These are phyloP conservation scores for Fraxinus cuspidata DNA, from an alignment of 257 asterid genomes.

Conservation along the genomic window DNA sequence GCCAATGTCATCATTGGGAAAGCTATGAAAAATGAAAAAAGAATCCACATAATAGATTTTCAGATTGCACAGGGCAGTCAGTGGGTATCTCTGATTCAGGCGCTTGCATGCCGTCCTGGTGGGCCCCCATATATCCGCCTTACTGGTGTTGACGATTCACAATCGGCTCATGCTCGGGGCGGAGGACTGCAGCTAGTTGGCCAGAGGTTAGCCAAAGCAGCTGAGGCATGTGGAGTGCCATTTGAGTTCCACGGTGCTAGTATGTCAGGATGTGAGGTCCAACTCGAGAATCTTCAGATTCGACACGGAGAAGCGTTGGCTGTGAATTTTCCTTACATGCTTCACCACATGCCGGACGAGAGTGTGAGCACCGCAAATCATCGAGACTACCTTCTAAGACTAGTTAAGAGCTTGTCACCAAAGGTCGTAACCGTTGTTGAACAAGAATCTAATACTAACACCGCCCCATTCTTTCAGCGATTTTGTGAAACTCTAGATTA, in stretches of 20 bases:
- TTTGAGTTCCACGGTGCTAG: slow-evolving; percentile 78
- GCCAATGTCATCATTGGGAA: slow-evolving; percentile 70
- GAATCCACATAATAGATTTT: slow-evolving; percentile 81
- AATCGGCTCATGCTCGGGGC: slow-evolving; percentile 79
- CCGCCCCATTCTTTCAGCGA: slow-evolving; percentile 63
- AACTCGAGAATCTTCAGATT: slow-evolving; percentile 48
- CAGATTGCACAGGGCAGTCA: slow-evolving; percentile 98
- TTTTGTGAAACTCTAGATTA: slow-evolving; percentile 74
- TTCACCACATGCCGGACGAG: slow-evolving; percentile 99
- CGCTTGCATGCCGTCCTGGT: slow-evolving; percentile 49
- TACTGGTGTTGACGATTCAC: slow-evolving; percentile 66
- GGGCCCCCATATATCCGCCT: slow-evolving; percentile 53
- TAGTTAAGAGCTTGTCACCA: slow-evolving; percentile 76
- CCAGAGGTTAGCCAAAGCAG: slow-evolving; percentile 58
- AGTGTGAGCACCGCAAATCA: slow-evolving; percentile 77
- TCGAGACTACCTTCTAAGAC: slow-evolving; percentile 70
- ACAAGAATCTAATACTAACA: slow-evolving; percentile 88
- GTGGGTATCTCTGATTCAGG: slow-evolving; percentile 65
- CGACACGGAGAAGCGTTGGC: slow-evolving; percentile 77
- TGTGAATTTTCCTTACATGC: slow-evolving; percentile 74
- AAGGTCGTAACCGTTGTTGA: slow-evolving; percentile 75
- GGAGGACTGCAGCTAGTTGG: slow-evolving; percentile 88
- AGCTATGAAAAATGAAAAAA: slow-evolving; percentile 68
- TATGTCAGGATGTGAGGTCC: slow-evolving; percentile 68
- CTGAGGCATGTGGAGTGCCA: slow-evolving; percentile 68